Percentiles rank a stretch among this genome's conserved stretches.
phyloP scores from a whole-genome alignment of 2,329 filamentous ascomycete genomes.

The Davidsoniella eucalypti region DNA sequence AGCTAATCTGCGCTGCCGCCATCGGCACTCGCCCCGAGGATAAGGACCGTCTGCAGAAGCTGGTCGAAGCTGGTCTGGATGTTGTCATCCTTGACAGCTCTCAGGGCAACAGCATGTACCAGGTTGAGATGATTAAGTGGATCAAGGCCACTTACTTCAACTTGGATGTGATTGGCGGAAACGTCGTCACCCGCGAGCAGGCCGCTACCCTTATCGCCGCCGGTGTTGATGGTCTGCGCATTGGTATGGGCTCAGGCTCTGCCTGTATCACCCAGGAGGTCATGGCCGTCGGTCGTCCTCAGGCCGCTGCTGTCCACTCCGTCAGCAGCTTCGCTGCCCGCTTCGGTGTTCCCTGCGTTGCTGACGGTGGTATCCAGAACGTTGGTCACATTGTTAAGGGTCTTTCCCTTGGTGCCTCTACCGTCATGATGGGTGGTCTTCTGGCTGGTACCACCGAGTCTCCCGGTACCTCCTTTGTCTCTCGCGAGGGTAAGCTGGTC shows the following conservation, averaged over 20 bases:
- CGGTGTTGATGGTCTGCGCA: slow-evolving; percentile 88
- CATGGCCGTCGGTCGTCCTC: slow-evolving; percentile 94
- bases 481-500: slow-evolving; percentile 89
- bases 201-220: slow-evolving; percentile 82
- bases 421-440: slow-evolving; percentile 98
- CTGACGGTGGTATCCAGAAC: slow-evolving; percentile 95
- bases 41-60: slow-evolving; percentile 66
- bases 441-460: slow-evolving; percentile 95
- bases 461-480: slow-evolving; percentile 90
- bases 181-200: slow-evolving; percentile 95
- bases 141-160: slow-evolving; percentile 73
- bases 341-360: slow-evolving; percentile 95
- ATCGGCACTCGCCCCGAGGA: slow-evolving; percentile 93
- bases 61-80: slow-evolving; percentile 89
- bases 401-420: slow-evolving; percentile 80
- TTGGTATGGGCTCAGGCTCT: slow-evolving; percentile 96
- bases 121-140: slow-evolving; percentile 96
- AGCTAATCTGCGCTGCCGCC: slow-evolving; percentile 86
- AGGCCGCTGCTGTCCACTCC: slow-evolving; percentile 82
- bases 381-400: slow-evolving; percentile 99
- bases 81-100: slow-evolving; percentile 91
- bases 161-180: slow-evolving; percentile 92
- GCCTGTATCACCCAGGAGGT: slow-evolving; percentile 99
- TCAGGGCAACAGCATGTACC: slow-evolving; percentile 97
- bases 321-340: slow-evolving; percentile 78